A percentile compares a stretch with the other conserved stretches of the same genome.
Conservation (phyloP, 208 protist species). For the Acanthamoeba royreba region DNA sequence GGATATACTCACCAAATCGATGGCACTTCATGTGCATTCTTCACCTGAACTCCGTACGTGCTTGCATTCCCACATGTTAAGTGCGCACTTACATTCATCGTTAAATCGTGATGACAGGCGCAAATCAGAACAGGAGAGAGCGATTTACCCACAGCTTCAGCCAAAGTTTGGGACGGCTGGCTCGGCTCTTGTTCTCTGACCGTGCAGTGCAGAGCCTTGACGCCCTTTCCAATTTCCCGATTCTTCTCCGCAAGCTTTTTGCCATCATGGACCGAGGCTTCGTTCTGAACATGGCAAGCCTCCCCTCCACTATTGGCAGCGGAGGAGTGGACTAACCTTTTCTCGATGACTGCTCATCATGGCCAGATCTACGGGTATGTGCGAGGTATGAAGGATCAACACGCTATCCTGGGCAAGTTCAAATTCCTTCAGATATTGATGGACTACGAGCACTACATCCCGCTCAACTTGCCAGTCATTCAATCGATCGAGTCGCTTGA, state of each 20-base stretch:
- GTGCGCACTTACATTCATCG: not conserved
- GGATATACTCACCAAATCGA: conserved; percentile 10
- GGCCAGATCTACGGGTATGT: not conserved
- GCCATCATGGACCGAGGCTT: conserved; percentile 53
- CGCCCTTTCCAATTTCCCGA: not conserved
- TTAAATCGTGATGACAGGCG: not conserved
- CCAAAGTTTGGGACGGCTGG: not conserved
- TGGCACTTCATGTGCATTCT: not conserved
- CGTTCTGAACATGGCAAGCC: conserved; percentile 21
- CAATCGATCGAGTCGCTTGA: not conserved
- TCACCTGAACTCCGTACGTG: not conserved
- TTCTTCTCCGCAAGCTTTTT: conserved; percentile 54
- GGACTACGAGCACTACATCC: conserved; percentile 42
- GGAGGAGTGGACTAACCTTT: not conserved
- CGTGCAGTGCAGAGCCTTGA: not conserved
- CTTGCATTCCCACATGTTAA: not conserved
- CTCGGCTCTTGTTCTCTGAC: not conserved
- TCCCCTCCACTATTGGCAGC: not conserved
- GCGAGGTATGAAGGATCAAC: not conserved
- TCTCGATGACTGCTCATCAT: no score
- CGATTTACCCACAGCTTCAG: not conserved
- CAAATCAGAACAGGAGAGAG: not conserved
- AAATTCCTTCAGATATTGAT: conserved; percentile 40
- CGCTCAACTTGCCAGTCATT: not conserved
- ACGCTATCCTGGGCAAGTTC: conserved; percentile 9